Percentiles rank a stretch among this genome's conserved stretches.
Evolutionary conservation across 192 early-diverging fungal genomes (phyloP).

Genomic region (Jimgerdemannia lactiflua): DNA sequence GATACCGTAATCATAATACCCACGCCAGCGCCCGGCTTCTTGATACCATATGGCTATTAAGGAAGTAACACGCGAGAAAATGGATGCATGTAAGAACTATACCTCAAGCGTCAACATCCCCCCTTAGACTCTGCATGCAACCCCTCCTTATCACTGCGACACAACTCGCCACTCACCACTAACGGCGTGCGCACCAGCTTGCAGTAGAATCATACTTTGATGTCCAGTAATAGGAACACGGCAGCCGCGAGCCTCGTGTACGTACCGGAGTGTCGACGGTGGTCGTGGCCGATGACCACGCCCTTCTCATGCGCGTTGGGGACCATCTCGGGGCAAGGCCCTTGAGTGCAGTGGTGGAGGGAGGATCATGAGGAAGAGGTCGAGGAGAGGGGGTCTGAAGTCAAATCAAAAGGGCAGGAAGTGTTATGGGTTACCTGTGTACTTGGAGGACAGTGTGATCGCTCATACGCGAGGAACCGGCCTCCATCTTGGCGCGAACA

Average conservation of each 20-base stretch:
- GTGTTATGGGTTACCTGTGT: slow-evolving; percentile 52
- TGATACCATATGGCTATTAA: slow-evolving; percentile 77
- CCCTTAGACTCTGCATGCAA: neutral
- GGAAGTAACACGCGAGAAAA: too few species aligned
- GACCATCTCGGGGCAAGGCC: slow-evolving; percentile 63
- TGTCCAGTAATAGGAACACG: slow-evolving; percentile 73
- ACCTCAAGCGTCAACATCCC: neutral
- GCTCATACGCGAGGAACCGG: too few species aligned
- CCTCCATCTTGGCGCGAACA: too few species aligned
- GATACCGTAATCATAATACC: slow-evolving; percentile 98
- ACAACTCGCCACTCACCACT: slow-evolving; percentile 38
- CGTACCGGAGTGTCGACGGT: slow-evolving; percentile 87
- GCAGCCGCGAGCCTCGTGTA: slow-evolving; percentile 75
- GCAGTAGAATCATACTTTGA: slow-evolving; percentile 77
- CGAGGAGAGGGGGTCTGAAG: neutral
- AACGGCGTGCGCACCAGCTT: slow-evolving; percentile 81
- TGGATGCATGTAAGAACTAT: neutral
- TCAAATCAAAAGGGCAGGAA: neutral
- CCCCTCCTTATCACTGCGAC: neutral
- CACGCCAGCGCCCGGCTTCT: slow-evolving; percentile 61
- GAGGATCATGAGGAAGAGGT: neutral
- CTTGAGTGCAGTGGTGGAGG: slow-evolving; percentile 18
- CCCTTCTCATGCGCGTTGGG: slow-evolving; percentile 61
- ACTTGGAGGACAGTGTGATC: too few species aligned
- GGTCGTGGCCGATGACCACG: slow-evolving; percentile 92